These are phyloP conservation scores for Xylaria curta DNA, from an alignment of 495 filamentous ascomycete species.

Conservation along the genomic window DNA sequence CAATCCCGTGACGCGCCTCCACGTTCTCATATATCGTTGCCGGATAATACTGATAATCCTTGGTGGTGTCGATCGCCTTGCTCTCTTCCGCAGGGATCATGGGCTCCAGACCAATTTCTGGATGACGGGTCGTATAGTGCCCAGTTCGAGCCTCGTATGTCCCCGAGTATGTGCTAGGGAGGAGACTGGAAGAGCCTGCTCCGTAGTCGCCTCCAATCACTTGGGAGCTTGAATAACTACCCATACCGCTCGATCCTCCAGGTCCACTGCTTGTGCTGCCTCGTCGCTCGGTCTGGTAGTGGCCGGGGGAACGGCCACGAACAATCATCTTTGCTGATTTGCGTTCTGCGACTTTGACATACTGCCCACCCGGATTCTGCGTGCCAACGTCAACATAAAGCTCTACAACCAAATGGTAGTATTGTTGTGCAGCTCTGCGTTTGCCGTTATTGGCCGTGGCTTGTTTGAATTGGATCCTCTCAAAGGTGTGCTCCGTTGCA, in stretches of 20 bases:
- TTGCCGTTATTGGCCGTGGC: slow-evolving; percentile 98
- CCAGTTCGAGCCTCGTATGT: slow-evolving; percentile 47
- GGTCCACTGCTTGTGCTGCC: slow-evolving; percentile 77
- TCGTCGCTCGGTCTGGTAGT: slow-evolving; percentile 85
- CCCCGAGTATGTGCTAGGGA: slow-evolving; percentile 35
- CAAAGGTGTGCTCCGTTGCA: slow-evolving; percentile 73
- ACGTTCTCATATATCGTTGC: slow-evolving; percentile 51
- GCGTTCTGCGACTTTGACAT: slow-evolving; percentile 78
- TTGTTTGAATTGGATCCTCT: slow-evolving; percentile 95
- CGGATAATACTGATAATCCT: slow-evolving; percentile 57
- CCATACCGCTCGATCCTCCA: slow-evolving; percentile 60
- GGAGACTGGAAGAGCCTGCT: slow-evolving; percentile 42
- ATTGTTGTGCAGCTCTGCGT: slow-evolving; percentile 87
- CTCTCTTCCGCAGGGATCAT: slow-evolving; percentile 52
- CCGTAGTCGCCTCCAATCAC: slow-evolving; percentile 49
- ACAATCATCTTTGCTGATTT: slow-evolving; percentile 91
- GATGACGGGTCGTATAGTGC: slow-evolving; percentile 51
- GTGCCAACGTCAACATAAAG: slow-evolving; percentile 76
- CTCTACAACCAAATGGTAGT: slow-evolving; percentile 91
- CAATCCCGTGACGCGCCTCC: slow-evolving; percentile 48
- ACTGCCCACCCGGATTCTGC: slow-evolving; percentile 54
- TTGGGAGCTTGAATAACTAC: slow-evolving; percentile 45
- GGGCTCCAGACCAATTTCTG: slow-evolving; percentile 50
- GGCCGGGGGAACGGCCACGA: slow-evolving; percentile 88
- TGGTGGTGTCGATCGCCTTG: slow-evolving; percentile 51